phyloP scores from a whole-genome alignment of 305 asterid species.

The Rubia tinctorum region DNA sequence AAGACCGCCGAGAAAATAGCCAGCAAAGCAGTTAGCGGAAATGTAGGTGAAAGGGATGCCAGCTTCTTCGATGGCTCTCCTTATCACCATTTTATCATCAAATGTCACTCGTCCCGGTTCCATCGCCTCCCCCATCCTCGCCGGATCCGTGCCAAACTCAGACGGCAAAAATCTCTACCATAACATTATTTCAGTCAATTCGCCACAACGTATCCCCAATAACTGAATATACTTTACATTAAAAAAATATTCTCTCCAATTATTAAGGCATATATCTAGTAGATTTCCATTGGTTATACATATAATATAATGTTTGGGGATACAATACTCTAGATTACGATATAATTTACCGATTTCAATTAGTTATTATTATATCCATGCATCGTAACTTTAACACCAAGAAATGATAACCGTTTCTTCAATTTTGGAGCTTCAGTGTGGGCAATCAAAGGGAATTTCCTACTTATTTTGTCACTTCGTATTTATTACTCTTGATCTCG shows the following conservation, averaged over 20 bases:
- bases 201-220: too few relatives aligned
- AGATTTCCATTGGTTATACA: too few relatives aligned
- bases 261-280: too few relatives aligned
- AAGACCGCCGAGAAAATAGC: conserved; percentile 44
- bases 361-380: too few relatives aligned
- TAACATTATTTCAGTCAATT: neutral
- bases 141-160: conserved; percentile 52
- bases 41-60: conserved; percentile 52
- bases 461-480: too few relatives aligned
- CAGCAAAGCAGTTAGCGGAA: conserved; percentile 50
- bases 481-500: too few relatives aligned
- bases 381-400: neutral
- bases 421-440: neutral
- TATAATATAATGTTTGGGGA: too few relatives aligned
- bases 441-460: too few relatives aligned
- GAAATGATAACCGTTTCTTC: neutral
- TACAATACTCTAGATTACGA: too few relatives aligned
- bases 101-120: conserved; percentile 41
- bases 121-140: conserved; percentile 30
- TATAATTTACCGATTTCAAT: too few relatives aligned
- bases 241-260: too few relatives aligned
- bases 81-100: conserved; percentile 48
- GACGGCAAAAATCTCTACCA: conserved; percentile 51
- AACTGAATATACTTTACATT: too few relatives aligned
- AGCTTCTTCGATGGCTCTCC: conserved; percentile 57